A percentile compares a stretch with the other conserved stretches of the same genome.
phyloP scores from a whole-genome alignment of 192 early-diverging fungal genomes.

The Geranomyces michiganensis region DNA sequence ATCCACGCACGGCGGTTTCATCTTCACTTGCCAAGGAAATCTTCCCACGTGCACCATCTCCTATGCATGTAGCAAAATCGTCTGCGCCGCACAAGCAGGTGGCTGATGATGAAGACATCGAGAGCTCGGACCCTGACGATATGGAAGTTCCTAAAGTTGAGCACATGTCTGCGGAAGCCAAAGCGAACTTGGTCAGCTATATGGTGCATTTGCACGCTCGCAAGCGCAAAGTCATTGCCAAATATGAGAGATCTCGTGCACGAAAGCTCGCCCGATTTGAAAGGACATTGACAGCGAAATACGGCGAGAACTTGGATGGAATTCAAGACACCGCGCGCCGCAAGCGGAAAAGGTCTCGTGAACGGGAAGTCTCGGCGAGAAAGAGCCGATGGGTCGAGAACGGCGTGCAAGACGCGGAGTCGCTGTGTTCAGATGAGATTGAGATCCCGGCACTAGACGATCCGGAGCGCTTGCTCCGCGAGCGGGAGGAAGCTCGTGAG shows the following conservation, averaged over 20 bases:
- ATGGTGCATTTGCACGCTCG: conserved; percentile 15
- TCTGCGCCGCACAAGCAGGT: neutral
- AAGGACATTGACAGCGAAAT: conserved; percentile 2
- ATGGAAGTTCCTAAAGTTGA: neutral
- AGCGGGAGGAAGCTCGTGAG: neutral
- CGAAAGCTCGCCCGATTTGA: conserved; percentile 16
- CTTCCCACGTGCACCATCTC: neutral
- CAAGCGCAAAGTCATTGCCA: neutral
- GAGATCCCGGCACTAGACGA: neutral
- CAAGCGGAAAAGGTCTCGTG: conserved; percentile 3
- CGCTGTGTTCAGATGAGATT: neutral
- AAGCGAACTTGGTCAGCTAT: conserved; percentile 14
- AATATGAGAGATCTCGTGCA: conserved; percentile 7
- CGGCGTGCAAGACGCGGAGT: neutral
- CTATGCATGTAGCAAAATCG: neutral
- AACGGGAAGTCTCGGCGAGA: neutral
- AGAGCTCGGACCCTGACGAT: conserved; percentile 25
- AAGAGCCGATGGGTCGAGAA: neutral
- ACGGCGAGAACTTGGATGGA: conserved; percentile 9
- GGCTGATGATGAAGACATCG: neutral
- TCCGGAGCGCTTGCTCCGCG: neutral
- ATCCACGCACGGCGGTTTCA: neutral
- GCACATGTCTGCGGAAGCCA: conserved; percentile 3
- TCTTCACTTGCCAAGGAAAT: conserved; percentile 10
- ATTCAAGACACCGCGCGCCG: neutral